A percentile compares a stretch with the other conserved stretches of the same genome.
Evolutionary conservation across 1,139 yeast species (phyloP).

Genomic region (Taiozyma sp.): DNA sequence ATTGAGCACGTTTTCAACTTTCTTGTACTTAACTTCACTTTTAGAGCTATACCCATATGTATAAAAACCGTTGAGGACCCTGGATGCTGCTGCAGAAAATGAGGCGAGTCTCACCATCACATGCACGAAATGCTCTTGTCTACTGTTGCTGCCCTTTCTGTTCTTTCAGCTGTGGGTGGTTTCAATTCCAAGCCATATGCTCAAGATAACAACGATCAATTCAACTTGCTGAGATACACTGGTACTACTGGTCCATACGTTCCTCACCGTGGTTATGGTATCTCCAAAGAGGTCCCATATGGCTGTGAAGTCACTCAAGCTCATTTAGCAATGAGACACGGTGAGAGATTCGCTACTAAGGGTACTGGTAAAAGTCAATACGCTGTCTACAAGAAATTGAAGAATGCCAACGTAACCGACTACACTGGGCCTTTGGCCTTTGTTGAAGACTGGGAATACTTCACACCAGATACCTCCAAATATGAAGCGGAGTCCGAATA

Average conservation of each 20-base stretch:
- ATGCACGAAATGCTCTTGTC: background rate
- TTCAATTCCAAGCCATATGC: constrained; percentile 19
- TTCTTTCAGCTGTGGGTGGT: background rate
- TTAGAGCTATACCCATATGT: background rate
- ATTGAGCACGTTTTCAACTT: too few species aligned
- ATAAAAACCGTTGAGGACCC: background rate
- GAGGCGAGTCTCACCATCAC: background rate
- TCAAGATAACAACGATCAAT: constrained; percentile 27
- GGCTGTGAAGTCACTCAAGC: constrained; percentile 59
- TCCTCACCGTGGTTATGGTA: constrained; percentile 38
- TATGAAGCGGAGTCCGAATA: constrained; percentile 26
- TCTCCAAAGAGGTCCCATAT: constrained; percentile 39
- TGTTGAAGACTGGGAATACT: constrained; percentile 32
- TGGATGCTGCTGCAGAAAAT: background rate
- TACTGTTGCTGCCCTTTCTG: background rate
- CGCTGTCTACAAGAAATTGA: constrained; percentile 22
- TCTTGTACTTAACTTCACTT: too few species aligned
- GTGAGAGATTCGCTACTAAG: constrained; percentile 61
- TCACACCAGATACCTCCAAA: constrained; percentile 21
- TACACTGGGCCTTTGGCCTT: constrained; percentile 33
- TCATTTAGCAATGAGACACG: constrained; percentile 63
- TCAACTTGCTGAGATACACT: constrained; percentile 29
- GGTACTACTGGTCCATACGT: constrained; percentile 44
- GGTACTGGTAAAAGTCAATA: constrained; percentile 25
- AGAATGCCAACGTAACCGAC: constrained; percentile 22